Evolutionary conservation across 179 eudicot genomes (phyloP).

Genomic region (Beta corolliflora): DNA sequence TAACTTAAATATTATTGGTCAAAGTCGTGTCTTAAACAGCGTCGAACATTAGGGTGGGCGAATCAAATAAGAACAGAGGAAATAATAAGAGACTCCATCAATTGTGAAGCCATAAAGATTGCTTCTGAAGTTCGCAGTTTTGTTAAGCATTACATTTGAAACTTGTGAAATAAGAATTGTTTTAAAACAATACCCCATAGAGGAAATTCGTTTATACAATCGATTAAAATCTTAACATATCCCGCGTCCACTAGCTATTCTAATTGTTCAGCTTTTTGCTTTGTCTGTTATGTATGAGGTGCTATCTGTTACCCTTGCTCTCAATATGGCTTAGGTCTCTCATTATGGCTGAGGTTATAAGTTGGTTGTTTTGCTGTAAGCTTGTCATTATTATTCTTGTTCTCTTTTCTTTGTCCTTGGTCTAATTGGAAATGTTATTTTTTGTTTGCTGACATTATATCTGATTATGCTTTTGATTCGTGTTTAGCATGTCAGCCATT

Average conservation of each 20-base stretch:
- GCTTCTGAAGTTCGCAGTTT: not conserved
- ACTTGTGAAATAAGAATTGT: constrained; percentile 1
- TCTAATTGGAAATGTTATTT: not conserved
- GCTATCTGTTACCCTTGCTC: not conserved
- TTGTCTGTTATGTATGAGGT: not conserved
- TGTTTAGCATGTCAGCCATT: constrained; percentile 89
- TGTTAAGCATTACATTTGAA: not conserved
- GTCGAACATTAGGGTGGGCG: no score
- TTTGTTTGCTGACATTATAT: not conserved
- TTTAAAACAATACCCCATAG: not conserved
- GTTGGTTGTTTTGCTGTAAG: not conserved
- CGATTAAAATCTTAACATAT: not conserved
- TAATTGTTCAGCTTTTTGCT: not conserved
- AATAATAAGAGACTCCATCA: not conserved
- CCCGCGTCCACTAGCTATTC: not conserved
- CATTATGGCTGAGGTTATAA: not conserved
- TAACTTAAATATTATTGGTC: no score
- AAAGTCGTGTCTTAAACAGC: no score
- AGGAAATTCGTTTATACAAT: not conserved
- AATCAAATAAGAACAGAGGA: no score
- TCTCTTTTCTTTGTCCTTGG: not conserved
- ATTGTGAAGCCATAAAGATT: not conserved
- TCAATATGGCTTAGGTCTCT: not conserved
- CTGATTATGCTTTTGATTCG: constrained; percentile 13
- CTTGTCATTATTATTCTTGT: not conserved